These are phyloP conservation scores for Suhomyces kilbournensis DNA, from an alignment of 805 yeast species.

Conservation along the genomic window DNA sequence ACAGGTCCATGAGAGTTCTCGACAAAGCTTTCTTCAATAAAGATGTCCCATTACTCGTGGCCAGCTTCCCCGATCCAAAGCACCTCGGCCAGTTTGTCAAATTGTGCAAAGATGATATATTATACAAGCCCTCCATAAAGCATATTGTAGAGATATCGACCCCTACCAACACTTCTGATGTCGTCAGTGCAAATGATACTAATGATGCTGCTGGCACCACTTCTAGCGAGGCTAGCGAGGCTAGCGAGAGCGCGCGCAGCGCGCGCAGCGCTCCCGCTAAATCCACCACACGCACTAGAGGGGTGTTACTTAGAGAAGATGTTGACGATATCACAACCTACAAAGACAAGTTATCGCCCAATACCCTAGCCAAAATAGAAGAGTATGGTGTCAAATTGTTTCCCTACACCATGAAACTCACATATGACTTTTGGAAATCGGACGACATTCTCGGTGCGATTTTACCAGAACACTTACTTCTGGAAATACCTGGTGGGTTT, in stretches of 20 bases:
- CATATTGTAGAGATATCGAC: slow-evolving; percentile 51
- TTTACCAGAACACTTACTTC: slow-evolving; percentile 65
- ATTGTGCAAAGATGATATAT: slow-evolving; percentile 53
- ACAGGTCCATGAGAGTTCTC: slow-evolving; percentile 60
- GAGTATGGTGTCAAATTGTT: slow-evolving; percentile 46
- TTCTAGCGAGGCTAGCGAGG: not conserved
- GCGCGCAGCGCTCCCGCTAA: not conserved
- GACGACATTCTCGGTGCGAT: slow-evolving; percentile 82
- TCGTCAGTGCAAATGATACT: not conserved
- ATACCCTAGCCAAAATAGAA: slow-evolving; percentile 44
- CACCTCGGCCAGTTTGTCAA: slow-evolving; percentile 61
- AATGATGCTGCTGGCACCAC: not conserved
- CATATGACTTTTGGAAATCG: slow-evolving; percentile 80
- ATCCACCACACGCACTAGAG: slow-evolving; percentile 28
- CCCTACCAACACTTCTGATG: slow-evolving; percentile 8
- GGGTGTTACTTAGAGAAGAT: slow-evolving; percentile 59
- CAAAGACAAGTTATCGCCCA: slow-evolving; percentile 34
- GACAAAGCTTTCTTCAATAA: slow-evolving; percentile 64
- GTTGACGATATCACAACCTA: slow-evolving; percentile 37
- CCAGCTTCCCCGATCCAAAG: slow-evolving; percentile 65
- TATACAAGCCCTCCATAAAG: slow-evolving; percentile 67
- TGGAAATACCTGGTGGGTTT: slow-evolving; percentile 85
- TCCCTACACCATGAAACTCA: slow-evolving; percentile 55
- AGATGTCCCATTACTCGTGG: slow-evolving; percentile 61
- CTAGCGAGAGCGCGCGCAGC: no score